Conservation (phyloP, 2,329 filamentous ascomycete species). For the Tolypocladium sp. region DNA sequence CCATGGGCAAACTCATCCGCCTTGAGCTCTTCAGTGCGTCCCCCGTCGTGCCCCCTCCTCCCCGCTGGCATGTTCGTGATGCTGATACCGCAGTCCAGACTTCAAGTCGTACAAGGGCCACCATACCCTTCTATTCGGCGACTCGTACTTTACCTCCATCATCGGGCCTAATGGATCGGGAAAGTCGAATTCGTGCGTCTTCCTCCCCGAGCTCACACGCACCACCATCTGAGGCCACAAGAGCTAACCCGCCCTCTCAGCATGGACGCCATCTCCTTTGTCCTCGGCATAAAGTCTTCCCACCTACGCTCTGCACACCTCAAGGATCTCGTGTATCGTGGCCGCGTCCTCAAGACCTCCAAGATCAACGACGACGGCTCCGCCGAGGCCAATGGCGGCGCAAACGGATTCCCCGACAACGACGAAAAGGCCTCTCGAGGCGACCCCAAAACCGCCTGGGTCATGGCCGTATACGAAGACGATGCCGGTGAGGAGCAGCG, state of each 20-base stretch:
- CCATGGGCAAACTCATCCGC: slow-evolving; percentile 92
- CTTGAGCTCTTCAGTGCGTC: slow-evolving; percentile 80
- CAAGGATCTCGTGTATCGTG: slow-evolving; percentile 91
- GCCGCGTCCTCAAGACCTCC: slow-evolving; percentile 82
- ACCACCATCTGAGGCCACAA: not conserved
- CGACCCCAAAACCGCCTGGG: slow-evolving; percentile 93
- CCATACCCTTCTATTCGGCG: slow-evolving; percentile 86
- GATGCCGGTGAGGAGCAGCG: slow-evolving; percentile 90
- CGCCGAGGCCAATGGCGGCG: slow-evolving; percentile 52
- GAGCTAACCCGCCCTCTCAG: slow-evolving; percentile 31
- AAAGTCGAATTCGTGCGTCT: slow-evolving; percentile 87
- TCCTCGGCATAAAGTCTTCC: slow-evolving; percentile 97
- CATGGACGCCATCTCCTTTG: slow-evolving; percentile 99
- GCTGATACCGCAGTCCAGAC: slow-evolving; percentile 42
- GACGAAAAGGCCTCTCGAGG: slow-evolving; percentile 59
- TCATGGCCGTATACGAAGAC: slow-evolving; percentile 98
- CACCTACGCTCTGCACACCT: slow-evolving; percentile 90
- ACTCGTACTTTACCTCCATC: slow-evolving; percentile 98
- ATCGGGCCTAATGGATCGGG: slow-evolving; percentile 99
- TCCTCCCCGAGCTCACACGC: not conserved
- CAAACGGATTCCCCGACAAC: slow-evolving; percentile 51
- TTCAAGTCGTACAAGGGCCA: slow-evolving; percentile 99
- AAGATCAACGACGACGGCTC: slow-evolving; percentile 88
- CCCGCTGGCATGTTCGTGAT: slow-evolving; percentile 3
- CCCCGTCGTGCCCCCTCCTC: slow-evolving; percentile 18